Base-by-base conservation (phyloP, 495 filamentous ascomycete genomes). In the Thermochaetoides thermophila region DNA sequence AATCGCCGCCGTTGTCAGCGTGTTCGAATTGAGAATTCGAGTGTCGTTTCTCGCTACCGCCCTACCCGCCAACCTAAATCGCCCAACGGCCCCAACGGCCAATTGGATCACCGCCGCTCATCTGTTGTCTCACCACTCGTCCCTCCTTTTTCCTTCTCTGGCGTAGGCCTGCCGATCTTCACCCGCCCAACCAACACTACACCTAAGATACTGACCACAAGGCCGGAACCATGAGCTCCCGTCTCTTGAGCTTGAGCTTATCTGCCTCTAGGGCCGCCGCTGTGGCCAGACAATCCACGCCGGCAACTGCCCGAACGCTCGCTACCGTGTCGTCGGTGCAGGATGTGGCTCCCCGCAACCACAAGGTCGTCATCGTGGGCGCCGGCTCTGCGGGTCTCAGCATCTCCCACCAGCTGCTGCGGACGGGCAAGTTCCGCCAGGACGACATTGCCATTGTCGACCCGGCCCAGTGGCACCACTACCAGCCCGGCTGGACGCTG, bases 401-500 rank as follows among this genome's bases (percentile, higher is more conserved):
- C 12, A 66, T 76, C 48, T 69, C 66, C 40, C 71, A 76, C 40
- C 74, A 80, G 49, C 66, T 80, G 4, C 62, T 77, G 5, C 60
- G 59, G 17, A 59, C 60, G 3, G 61, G 67, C 25, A 61, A 64
- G 29, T 73, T 76, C 40, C 41, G 52, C 0, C 61, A 65, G 28
- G 63, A 76, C 27, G 75, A 80, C 37, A 72, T 80, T 37, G 75
- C 74, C n/a, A 49, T 80, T 24, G 50, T 80, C 29, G 75, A 80
- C 47, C 75, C 74, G 0, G 61, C 75, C 1, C 45, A 62, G 39
- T 73, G 62, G 55, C 75, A 80, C 53, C 66, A 78, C 59, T 80
- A 78, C 55, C 75, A 80, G 51, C 74, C 75, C 2, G 75, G 75
- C 34, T 80, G 75, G 75, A 78, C 75, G 8, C 61, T 80, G 3